Evolutionary conservation across 75 land plant species (phyloP), one percentile per base, ranked within the genome.

Genomic region (Pinus taeda): DNA sequence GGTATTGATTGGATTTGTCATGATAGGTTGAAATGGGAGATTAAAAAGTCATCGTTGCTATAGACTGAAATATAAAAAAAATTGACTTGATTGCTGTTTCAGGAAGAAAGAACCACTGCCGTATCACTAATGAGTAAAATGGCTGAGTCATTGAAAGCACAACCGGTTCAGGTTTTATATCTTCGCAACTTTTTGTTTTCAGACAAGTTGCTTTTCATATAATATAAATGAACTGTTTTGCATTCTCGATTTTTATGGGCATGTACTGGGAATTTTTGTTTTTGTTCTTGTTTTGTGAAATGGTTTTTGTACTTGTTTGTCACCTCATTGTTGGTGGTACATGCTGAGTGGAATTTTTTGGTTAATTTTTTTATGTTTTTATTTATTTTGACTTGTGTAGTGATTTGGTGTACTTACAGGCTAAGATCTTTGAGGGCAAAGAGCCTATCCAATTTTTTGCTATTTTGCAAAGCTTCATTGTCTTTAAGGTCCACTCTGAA

Each of bases 91-190:
- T 15, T 30, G 20, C 39, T 73, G 20, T 67, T 78, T 14, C 82
- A 94, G 96, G 92, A 90, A 45, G 97, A 92, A 13, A 92, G 91
- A 71, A 71, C 76, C 30, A 33, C 90, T 37, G 93, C 95, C 29
- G 18, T 87, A 42, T 77, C 83, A 45, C 80, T 86, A 63, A 84
- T 86, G 42, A 84, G 57, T 78, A 88, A 92, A 69, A 92, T 92
- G 87, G 85, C 83, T 55, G 86, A 85, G 73, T 80, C 89, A 58
- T 72, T 92, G 60, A 94, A 96, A 78, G 88, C 77, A 55, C 85
- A 85, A 62, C 81, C 91, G 72, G 88, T 85, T 60, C 91, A 92
- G 94, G 99, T 92, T 64, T 63, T 58, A 64, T 63, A 33, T 33
- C 64, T 66, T 57, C 7, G 58, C 42, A 37, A 42, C 3, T n/a